Base-by-base conservation (phyloP, 2,329 filamentous ascomycete genomes). In the Diaporthe eres region DNA sequence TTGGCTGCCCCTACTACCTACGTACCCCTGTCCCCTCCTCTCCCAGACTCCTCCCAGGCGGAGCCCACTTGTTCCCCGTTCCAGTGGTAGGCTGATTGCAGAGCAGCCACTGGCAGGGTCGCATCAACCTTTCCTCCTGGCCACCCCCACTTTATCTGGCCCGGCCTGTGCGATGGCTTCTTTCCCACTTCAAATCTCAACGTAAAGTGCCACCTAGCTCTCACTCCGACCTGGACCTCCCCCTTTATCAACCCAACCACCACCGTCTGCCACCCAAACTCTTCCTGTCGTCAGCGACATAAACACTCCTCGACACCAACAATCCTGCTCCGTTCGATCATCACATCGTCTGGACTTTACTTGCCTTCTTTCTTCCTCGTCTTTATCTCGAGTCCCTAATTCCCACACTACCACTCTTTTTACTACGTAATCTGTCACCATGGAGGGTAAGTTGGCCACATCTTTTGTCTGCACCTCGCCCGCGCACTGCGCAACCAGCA, bases 381-480 rank as follows among this genome's bases (percentile, higher is more conserved):
- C 78, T 74, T 76, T 78, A 80, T 79, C 75, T 79, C 78, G 79
- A 82, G 51, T 55, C 37, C 72, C 80, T 77, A 80, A 68, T 82
- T 82, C 80, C 75, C 76, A 79, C 79, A 74, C 74, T 72, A 65
- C 57, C 74, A 77, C 76, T 77, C 58, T 70, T 76, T 71, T 71
- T 75, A 77, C 82, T 82, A 84, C 82, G 79, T 84, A 87, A 89
- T 86, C 86, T 84, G 84, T 85, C 87, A 87, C 85, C 84, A 91
- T 91, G 89, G 89, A 89, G 86, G 87, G 87, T 89, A 87, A 81
- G 86, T 85, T 78, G 78, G 78, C 74, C 77, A 80, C 80, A 80
- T 78, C 80, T 81, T 79, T 81, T 78, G 79, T 12, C 80, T 77
- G 78, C 79, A 79, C 76, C 77, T 79, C 79, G 39, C 67, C 67